Percentiles rank a stretch among this genome's conserved stretches.
These are phyloP conservation scores for Garcia nutans DNA, from an alignment of 345 rosid genomes.

Conservation along the genomic window DNA sequence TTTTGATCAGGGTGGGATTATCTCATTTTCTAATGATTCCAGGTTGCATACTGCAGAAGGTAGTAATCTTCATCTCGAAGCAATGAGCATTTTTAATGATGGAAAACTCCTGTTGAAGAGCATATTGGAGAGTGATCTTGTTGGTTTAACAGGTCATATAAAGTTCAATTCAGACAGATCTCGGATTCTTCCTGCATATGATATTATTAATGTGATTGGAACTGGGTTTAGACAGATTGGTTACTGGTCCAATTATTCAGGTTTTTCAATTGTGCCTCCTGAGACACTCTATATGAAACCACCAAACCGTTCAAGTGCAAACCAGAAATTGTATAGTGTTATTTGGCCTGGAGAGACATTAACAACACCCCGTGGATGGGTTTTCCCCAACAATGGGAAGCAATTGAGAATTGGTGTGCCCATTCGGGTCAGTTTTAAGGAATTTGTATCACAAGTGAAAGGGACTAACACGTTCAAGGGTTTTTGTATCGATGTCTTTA, in stretches of 20 bases:
- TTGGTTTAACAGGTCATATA: constrained; percentile 77
- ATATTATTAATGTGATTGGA: constrained; percentile 79
- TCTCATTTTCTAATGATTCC: constrained; percentile 78
- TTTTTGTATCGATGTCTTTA: constrained; percentile 87
- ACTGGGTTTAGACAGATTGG: constrained; percentile 77
- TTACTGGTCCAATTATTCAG: constrained; percentile 91
- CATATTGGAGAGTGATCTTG: constrained; percentile 55
- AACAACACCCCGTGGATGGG: constrained; percentile 89
- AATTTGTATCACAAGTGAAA: constrained; percentile 66
- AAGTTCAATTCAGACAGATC: constrained; percentile 58
- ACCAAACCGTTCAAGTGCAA: constrained; percentile 59
- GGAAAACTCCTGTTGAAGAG: constrained; percentile 59
- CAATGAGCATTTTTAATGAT: constrained; percentile 59
- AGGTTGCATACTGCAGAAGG: constrained; percentile 41
- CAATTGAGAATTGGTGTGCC: constrained; percentile 83
- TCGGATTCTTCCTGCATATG: constrained; percentile 68
- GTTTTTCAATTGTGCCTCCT: constrained; percentile 66
- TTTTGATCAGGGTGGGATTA: constrained; percentile 64
- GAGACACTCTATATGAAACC: constrained; percentile 53
- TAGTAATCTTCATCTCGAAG: constrained; percentile 65
- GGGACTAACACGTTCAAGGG: constrained; percentile 73
- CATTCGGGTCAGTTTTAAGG: constrained; percentile 61
- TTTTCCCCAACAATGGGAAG: constrained; percentile 83
- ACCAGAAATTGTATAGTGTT: constrained; percentile 54
- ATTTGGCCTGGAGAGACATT: constrained; percentile 96